Evolutionary conservation across 208 protist species (phyloP).

Genomic region (Crithidia bombi): DNA sequence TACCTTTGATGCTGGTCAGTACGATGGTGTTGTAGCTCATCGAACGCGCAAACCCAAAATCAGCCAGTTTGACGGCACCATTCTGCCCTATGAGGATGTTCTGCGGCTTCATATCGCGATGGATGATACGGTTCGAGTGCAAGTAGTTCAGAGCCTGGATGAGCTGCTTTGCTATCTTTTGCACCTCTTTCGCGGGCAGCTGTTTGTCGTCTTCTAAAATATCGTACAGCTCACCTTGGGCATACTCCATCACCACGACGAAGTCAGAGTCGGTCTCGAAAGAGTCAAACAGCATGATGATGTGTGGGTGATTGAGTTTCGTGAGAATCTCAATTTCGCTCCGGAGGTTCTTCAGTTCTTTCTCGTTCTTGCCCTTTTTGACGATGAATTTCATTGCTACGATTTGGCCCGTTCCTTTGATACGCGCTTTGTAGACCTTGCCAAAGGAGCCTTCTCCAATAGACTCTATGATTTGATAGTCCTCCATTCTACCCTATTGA

Average conservation of each 20-base stretch:
- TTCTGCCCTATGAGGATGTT: constrained; percentile 97
- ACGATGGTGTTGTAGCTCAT: constrained; percentile 96
- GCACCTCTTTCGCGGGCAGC: constrained; percentile 92
- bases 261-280: constrained; percentile 97
- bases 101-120: constrained; percentile 96
- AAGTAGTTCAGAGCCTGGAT: constrained; percentile 97
- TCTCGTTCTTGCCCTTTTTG: constrained; percentile 95
- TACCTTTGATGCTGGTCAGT: constrained; percentile 96
- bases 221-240: constrained; percentile 95
- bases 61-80: constrained; percentile 96
- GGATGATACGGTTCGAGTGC: constrained; percentile 97
- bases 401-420: constrained; percentile 92
- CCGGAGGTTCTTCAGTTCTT: constrained; percentile 92
- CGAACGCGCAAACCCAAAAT: constrained; percentile 98
- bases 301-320: constrained; percentile 96
- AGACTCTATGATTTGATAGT: constrained; percentile 93
- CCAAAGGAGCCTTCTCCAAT: constrained; percentile 98
- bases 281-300: constrained; percentile 96
- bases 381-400: constrained; percentile 99
- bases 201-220: constrained; percentile 95
- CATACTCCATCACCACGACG: constrained; percentile 93
- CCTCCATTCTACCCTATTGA: constrained; percentile 67
- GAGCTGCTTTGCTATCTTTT: constrained; percentile 96
- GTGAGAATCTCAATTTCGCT: constrained; percentile 97
- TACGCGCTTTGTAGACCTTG: constrained; percentile 97